A percentile compares a stretch with the other conserved stretches of the same genome.
These are phyloP conservation scores for Nitzschia palea DNA, from an alignment of 108 stramenopile species.

Conservation along the genomic window DNA sequence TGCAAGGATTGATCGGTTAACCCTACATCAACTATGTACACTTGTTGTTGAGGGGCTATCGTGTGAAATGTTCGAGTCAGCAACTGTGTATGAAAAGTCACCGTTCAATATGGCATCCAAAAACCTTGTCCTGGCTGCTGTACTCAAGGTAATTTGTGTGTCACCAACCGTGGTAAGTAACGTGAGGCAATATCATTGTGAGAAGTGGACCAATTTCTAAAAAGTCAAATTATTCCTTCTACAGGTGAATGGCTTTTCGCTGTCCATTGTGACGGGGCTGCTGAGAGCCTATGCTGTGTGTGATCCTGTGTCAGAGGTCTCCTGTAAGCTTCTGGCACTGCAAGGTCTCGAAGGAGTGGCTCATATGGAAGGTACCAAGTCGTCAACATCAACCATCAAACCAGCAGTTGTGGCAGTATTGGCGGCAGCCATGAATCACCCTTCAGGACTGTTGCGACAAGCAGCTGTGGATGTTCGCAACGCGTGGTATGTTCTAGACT, in stretches of 20 bases:
- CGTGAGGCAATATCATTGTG: no score
- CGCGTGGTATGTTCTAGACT: constrained; percentile 38
- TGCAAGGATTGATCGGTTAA: constrained; percentile 15
- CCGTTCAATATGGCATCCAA: constrained; percentile 4
- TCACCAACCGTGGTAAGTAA: constrained; percentile 16
- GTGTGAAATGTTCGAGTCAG: constrained; percentile 17
- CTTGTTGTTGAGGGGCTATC: constrained; percentile 23
- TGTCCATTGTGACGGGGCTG: constrained; percentile 31
- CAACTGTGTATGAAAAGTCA: not conserved
- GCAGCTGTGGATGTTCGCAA: constrained; percentile 53
- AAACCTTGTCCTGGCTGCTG: constrained; percentile 34
- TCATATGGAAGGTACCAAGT: constrained; percentile 13
- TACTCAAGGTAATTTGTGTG: constrained; percentile 32
- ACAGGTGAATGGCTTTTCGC: constrained; percentile 8
- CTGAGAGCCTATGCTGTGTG: constrained; percentile 35
- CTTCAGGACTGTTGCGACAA: constrained; percentile 36
- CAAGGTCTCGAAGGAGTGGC: constrained; percentile 39
- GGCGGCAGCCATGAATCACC: constrained; percentile 44
- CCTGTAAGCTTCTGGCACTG: constrained; percentile 41
- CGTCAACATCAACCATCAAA: constrained; percentile 13
- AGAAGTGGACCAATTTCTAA: no score
- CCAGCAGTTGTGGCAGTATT: constrained; percentile 45
- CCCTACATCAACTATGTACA: constrained; percentile 5
- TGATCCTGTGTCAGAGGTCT: constrained; percentile 22
- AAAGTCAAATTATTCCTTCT: no score